Evolutionary conservation across 75 land plant genomes (phyloP).

Genomic region (Adiantum capillusveneris): DNA sequence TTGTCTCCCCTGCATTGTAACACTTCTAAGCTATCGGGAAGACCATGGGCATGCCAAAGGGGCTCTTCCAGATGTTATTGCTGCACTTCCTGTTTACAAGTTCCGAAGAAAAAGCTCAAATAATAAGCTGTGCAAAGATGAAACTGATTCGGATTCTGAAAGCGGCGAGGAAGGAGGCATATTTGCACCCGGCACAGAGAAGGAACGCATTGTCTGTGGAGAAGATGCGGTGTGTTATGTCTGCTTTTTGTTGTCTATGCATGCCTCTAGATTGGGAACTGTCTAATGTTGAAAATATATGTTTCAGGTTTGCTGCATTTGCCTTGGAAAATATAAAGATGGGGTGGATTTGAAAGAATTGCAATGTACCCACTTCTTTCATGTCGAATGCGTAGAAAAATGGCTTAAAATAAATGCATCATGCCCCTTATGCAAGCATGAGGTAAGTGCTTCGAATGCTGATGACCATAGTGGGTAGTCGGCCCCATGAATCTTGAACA

Average conservation of each 20-base stretch:
- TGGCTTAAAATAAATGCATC: conserved; percentile 85
- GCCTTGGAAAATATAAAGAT: conserved; percentile 64
- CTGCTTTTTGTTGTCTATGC: too few relatives aligned
- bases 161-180: conserved; percentile 49
- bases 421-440: conserved; percentile 81
- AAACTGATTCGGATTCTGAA: conserved; percentile 30
- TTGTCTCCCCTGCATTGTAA: conserved; percentile 90
- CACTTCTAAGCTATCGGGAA: conserved; percentile 62
- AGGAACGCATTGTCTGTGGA: conserved; percentile 57
- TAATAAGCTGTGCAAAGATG: too few relatives aligned
- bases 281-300: too few relatives aligned
- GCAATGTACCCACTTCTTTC: conserved; percentile 73
- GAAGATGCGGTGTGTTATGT: conserved; percentile 64
- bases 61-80: conserved; percentile 59
- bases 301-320: conserved; percentile 47
- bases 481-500: too few relatives aligned
- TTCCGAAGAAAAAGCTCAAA: conserved; percentile 27
- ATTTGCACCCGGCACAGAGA: conserved; percentile 64
- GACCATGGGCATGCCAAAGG: conserved; percentile 65
- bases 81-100: conserved; percentile 69
- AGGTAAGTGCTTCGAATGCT: conserved; percentile 3
- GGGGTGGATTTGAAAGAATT: conserved; percentile 69
- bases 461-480: too few relatives aligned
- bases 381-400: conserved; percentile 74
- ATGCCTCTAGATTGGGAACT: too few relatives aligned